Percentiles rank a stretch among this genome's conserved stretches.
These are phyloP conservation scores for Talaromyces adpressus DNA, from an alignment of 495 filamentous ascomycete species.

Conservation along the genomic window DNA sequence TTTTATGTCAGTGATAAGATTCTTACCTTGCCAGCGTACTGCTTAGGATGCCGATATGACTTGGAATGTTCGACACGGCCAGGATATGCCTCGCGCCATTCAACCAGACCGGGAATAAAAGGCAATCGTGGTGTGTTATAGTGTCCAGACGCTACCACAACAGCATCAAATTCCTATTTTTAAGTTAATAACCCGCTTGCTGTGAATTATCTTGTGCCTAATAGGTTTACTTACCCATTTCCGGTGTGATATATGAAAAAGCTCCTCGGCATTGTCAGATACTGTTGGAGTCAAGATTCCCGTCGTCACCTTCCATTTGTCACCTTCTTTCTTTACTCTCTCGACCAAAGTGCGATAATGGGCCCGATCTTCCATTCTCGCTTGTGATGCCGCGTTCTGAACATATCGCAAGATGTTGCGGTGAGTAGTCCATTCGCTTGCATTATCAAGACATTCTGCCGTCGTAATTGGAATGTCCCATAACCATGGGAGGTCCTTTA, in stretches of 20 bases:
- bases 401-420: neutral
- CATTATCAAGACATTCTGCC: neutral
- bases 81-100: slow-evolving; percentile 53
- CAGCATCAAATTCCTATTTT: slow-evolving; percentile 51
- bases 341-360: neutral
- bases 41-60: slow-evolving; percentile 39
- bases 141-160: slow-evolving; percentile 77
- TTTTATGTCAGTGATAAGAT: neutral
- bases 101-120: slow-evolving; percentile 45
- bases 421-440: neutral
- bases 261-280: neutral
- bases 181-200: neutral
- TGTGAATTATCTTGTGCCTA: neutral
- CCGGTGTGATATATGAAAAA: neutral
- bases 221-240: neutral
- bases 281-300: neutral
- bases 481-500: slow-evolving; percentile 1
- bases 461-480: neutral
- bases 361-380: neutral
- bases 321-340: neutral
- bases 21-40: neutral
- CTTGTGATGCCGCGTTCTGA: neutral
- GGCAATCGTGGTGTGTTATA: slow-evolving; percentile 68
- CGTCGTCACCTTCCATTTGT: neutral
- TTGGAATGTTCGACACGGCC: slow-evolving; percentile 73